These are phyloP conservation scores for Mortierella sp. DNA, from an alignment of 371 early-diverging fungal species.

Conservation along the genomic window DNA sequence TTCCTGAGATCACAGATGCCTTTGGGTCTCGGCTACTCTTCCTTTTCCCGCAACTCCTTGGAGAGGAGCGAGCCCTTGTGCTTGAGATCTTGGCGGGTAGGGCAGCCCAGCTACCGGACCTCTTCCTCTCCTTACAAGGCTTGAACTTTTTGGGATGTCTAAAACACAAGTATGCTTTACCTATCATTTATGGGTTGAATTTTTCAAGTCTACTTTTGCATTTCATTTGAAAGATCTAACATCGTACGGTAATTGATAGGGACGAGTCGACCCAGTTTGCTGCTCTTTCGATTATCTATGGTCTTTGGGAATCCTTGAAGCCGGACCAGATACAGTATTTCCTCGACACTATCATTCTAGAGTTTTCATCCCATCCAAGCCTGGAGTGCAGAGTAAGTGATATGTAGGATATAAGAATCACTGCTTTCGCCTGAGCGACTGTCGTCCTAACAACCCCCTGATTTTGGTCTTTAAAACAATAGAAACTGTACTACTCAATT, in stretches of 20 bases:
- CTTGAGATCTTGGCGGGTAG: slow-evolving; percentile 66
- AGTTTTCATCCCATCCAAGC: slow-evolving; percentile 56
- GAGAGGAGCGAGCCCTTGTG: slow-evolving; percentile 55
- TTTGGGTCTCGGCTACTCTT: slow-evolving; percentile 54
- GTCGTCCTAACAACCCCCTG: background rate
- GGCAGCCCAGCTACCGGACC: slow-evolving; percentile 56
- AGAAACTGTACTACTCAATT: slow-evolving; percentile 62
- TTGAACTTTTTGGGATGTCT: slow-evolving; percentile 59
- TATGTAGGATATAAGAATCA: background rate
- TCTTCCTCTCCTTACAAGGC: slow-evolving; percentile 62
- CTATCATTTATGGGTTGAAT: background rate
- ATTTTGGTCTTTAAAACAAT: background rate
- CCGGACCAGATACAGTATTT: slow-evolving; percentile 55
- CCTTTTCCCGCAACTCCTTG: slow-evolving; percentile 52
- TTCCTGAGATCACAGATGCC: slow-evolving; percentile 49
- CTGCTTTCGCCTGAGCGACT: background rate
- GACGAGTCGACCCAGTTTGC: slow-evolving; percentile 68
- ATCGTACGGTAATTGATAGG: slow-evolving; percentile 28
- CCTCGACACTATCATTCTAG: slow-evolving; percentile 48
- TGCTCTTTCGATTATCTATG: slow-evolving; percentile 61
- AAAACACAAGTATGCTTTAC: slow-evolving; percentile 43
- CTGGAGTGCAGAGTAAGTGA: slow-evolving; percentile 60
- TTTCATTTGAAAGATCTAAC: background rate
- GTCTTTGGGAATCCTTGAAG: slow-evolving; percentile 54
- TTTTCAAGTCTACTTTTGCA: too few relatives aligned